These are phyloP conservation scores for Ceratocystiopsis brevicomis DNA, from an alignment of 2,329 filamentous ascomycete genomes.

Conservation along the genomic window DNA sequence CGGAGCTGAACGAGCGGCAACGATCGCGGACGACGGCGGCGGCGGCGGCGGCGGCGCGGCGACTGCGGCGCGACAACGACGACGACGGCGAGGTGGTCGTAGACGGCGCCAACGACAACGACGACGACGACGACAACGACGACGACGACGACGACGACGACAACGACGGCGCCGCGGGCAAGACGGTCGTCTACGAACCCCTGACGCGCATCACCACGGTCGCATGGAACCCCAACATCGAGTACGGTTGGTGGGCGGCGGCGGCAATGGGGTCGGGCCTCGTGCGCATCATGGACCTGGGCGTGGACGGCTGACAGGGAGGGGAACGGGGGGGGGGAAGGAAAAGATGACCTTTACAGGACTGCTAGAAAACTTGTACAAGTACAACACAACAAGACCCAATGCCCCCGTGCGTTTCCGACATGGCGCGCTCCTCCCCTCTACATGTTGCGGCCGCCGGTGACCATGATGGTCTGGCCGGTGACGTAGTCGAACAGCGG, in stretches of 20 bases:
- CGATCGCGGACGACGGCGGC: neutral
- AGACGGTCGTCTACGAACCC: slow-evolving; percentile 38
- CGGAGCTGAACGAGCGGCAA: slow-evolving; percentile 24
- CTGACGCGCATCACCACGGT: slow-evolving; percentile 41
- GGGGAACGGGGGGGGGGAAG: too few species aligned
- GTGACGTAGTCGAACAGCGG: slow-evolving; percentile 71
- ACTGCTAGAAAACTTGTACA: too few species aligned
- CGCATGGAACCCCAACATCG: slow-evolving; percentile 49
- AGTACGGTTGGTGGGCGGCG: slow-evolving; percentile 49
- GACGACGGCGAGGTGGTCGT: slow-evolving; percentile 1
- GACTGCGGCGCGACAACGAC: slow-evolving; percentile 8
- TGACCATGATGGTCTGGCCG: slow-evolving; percentile 75
- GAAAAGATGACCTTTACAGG: too few species aligned
- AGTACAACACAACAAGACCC: too few species aligned
- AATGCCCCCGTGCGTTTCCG: too few species aligned
- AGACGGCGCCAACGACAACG: slow-evolving; percentile 3
- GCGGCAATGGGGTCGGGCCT: slow-evolving; percentile 48
- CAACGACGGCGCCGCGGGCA: slow-evolving; percentile 8
- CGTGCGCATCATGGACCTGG: slow-evolving; percentile 44
- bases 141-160: slow-evolving; percentile 14
- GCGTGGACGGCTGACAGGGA: too few species aligned
- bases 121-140: slow-evolving; percentile 10
- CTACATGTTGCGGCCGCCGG: slow-evolving; percentile 50
- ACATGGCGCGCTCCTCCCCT: too few species aligned
- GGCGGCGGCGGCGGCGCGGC: slow-evolving; percentile 1